Evolutionary conservation across 805 yeast genomes (phyloP), one percentile per base, ranked within the genome.

Genomic region (Wickerhamiella occidentalis): DNA sequence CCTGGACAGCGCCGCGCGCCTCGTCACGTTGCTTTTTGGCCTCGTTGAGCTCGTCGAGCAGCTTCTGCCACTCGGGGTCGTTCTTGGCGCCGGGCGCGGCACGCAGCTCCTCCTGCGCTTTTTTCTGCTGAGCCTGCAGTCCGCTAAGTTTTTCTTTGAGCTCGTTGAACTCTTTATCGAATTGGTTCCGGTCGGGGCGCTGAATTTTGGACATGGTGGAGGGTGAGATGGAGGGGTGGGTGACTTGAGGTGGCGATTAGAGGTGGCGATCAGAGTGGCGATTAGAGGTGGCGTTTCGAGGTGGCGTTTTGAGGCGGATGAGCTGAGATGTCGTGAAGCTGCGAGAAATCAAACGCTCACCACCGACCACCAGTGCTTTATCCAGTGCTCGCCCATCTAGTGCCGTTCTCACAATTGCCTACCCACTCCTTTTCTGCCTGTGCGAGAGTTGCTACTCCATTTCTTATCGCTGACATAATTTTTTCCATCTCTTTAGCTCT

Each of bases 41-140:
- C 49, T 64, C 69, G 51, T 68, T 68, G 51, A 75, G 68, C 62
- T 73, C 69, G 44, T 67, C 71, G 53, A 69, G 68, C 56, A 72
- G 78, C 71, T 61, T 74, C 71, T 78, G 75, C 61, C 81, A 71
- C 54, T 70, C 71, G 49, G 69, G 66, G 56, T 58, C 60, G 26
- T 58, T 53, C 45, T 54, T 49, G 25, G 43, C 37, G 46, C 55
- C 49, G 35, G 47, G 45, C 43, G 52, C 51, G 33, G 47, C 36
- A 48, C 61, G 61, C 51, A 61, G 58, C 13, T 45, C 54, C 21
- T 53, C 54, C 33, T 57, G 56, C 22, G 60, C 61, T 52, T 50
- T 45, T 29, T 57, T 57, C 23, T 59, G 54, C 15, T 37, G 56
- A 44, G 53, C 57, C 46, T 61, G 62, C 41, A 57, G 56, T 21